A percentile compares a stretch with the other conserved stretches of the same genome.
phyloP scores from a whole-genome alignment of 2,329 filamentous ascomycete species.

The Blastomyces percursus region DNA sequence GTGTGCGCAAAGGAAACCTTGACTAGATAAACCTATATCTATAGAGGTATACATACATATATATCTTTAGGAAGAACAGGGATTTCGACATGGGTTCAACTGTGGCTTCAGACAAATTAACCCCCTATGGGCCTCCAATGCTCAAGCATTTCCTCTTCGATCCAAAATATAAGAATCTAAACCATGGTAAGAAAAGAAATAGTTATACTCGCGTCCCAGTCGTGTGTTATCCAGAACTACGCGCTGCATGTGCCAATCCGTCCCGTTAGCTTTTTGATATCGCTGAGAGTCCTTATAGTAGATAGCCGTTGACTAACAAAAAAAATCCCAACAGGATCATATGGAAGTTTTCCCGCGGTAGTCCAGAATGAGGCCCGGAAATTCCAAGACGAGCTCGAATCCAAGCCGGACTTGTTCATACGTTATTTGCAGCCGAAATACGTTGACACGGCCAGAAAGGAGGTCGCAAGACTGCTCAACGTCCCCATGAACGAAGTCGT shows the following conservation, averaged over 20 bases:
- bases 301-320: background rate
- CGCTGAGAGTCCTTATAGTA: background rate
- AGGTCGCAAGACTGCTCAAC: constrained; percentile 56
- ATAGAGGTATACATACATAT: background rate
- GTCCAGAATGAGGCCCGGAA: constrained; percentile 50
- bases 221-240: background rate
- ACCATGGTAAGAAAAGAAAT: constrained; percentile 53
- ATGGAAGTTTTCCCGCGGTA: constrained; percentile 58
- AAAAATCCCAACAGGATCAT: constrained; percentile 45
- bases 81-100: constrained; percentile 3
- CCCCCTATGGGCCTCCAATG: constrained; percentile 44
- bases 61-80: background rate
- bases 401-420: constrained; percentile 63
- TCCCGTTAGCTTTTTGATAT: background rate
- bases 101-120: constrained; percentile 9
- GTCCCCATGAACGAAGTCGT: constrained; percentile 57
- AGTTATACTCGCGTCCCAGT: no score
- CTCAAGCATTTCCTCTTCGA: constrained; percentile 59
- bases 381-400: constrained; percentile 59
- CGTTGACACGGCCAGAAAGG: constrained; percentile 53
- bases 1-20: background rate
- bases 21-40: background rate
- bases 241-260: background rate
- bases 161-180: constrained; percentile 58
- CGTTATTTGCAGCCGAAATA: constrained; percentile 53